Evolutionary conservation across 169 alveolate genomes (phyloP), one percentile per base, ranked within the genome.

Genomic region (Babesia bovis): DNA sequence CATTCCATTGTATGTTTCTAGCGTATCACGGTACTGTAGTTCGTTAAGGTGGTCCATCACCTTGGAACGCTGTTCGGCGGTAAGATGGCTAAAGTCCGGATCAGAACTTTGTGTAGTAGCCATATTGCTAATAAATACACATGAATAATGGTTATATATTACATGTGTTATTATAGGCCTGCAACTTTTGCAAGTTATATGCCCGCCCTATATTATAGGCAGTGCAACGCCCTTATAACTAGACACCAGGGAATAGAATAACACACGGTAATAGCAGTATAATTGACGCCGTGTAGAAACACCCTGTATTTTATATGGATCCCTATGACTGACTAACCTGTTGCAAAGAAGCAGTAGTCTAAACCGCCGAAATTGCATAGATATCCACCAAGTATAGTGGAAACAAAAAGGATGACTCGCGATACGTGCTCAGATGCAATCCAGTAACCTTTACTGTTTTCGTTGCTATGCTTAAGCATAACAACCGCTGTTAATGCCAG

Each of bases 21-120:
- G 63, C 35, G 93, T 88, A 58, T 88, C 93, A 44, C 82, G 90
- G 78, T 88, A 88, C 78, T 88, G 91, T 50, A 88, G 81, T 53
- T 84, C 84, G 76, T 73, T 84, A 41, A 88, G 86, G 51, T 81
- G 81, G 26, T 66, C 81, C 85, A 88, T 17, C 25, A 88, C 88
- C 49, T 71, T 65, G 32, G 85, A 74, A 61, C 91, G 74, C 56
- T 88, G 90, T 26, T 71, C 49, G 17, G 87, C 66, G 28, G 82
- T 60, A n/a, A 78, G 69, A 49, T 78, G 82, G 77, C 70, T 61
- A 52, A 76, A 67, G 40, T 76, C 85, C 30, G 81, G 40, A 42
- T 78, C 85, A n/a, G 56, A 40, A 36, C 10, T 35, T 7, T 65
- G 65, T 4, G 73, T 41, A 44, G 51, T 78, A 32, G 74, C 40